Evolutionary conservation across 805 yeast species (phyloP).

Genomic region (Starmerella apicola): DNA sequence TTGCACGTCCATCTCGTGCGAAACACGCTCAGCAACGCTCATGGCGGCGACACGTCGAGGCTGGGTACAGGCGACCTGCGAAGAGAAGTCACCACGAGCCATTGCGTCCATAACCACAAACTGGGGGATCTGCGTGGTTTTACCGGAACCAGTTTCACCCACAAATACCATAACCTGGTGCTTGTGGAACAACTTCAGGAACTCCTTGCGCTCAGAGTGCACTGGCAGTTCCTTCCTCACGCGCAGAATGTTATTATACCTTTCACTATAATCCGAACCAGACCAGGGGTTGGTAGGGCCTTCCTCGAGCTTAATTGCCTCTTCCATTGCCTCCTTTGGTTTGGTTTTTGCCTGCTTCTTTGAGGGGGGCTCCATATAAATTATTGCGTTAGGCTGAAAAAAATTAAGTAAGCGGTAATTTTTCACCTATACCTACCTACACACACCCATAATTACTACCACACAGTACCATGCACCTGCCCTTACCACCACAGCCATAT

Average conservation of each 20-base stretch:
- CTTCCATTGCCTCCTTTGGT: constrained; percentile 22
- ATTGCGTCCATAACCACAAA: constrained; percentile 85
- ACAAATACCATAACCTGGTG: constrained; percentile 95
- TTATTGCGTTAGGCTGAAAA: not conserved
- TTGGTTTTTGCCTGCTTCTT: constrained; percentile 11
- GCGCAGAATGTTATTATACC: constrained; percentile 66
- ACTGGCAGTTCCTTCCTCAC: constrained; percentile 83
- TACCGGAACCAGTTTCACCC: constrained; percentile 99
- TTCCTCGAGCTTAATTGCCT: constrained; percentile 29
- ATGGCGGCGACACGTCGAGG: constrained; percentile 98
- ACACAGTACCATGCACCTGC: too few species aligned
- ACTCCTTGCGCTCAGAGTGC: constrained; percentile 84
- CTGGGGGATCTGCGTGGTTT: constrained; percentile 96
- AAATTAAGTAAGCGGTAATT: not conserved
- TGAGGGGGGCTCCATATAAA: constrained; percentile 8
- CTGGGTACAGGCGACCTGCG: constrained; percentile 85
- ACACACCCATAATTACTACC: not conserved
- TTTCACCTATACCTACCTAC: not conserved
- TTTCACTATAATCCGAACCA: constrained; percentile 45
- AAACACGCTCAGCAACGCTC: constrained; percentile 57
- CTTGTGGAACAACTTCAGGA: constrained; percentile 66
- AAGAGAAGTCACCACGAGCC: constrained; percentile 64
- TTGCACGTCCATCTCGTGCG: constrained; percentile 90
- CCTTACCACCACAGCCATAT: too few species aligned
- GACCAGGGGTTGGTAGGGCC: constrained; percentile 68